Conservation (phyloP, 2,329 filamentous ascomycete genomes). For the Leptodontidium sp. region DNA sequence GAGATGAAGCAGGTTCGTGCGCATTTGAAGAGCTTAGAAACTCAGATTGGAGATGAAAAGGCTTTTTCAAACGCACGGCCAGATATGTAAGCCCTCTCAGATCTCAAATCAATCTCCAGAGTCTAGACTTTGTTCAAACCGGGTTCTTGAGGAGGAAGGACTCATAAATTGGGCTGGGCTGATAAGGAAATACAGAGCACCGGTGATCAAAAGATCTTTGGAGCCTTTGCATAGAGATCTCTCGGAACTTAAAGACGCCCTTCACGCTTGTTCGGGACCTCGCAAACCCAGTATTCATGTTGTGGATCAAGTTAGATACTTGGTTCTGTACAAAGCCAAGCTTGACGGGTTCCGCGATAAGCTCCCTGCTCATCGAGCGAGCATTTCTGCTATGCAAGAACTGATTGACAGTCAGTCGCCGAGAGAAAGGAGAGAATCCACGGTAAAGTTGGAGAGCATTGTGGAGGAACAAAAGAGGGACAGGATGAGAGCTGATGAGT, state of each 20-base stretch:
- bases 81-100: background rate
- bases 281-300: conserved; percentile 9
- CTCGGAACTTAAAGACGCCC: background rate
- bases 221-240: conserved; percentile 8
- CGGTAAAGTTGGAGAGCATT: background rate
- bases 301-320: conserved; percentile 9
- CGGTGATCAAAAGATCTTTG: conserved; percentile 2
- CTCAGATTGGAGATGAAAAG: background rate
- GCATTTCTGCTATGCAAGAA: conserved; percentile 9
- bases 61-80: background rate
- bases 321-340: conserved; percentile 14
- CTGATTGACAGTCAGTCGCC: conserved; percentile 1
- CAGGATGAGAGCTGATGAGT: background rate
- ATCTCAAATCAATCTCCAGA: no score
- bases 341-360: conserved; percentile 7
- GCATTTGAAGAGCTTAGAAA: conserved; percentile 3
- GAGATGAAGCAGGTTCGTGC: conserved; percentile 17
- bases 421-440: conserved; percentile 4
- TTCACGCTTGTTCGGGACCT: background rate
- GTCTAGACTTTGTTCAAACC: no score
- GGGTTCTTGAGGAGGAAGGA: no score
- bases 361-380: conserved; percentile 3
- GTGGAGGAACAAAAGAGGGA: background rate
- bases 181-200: background rate
- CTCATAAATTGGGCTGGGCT: background rate